Base-by-base conservation (phyloP, 176 grass and related monocot genomes). In the Eleusine indica region DNA sequence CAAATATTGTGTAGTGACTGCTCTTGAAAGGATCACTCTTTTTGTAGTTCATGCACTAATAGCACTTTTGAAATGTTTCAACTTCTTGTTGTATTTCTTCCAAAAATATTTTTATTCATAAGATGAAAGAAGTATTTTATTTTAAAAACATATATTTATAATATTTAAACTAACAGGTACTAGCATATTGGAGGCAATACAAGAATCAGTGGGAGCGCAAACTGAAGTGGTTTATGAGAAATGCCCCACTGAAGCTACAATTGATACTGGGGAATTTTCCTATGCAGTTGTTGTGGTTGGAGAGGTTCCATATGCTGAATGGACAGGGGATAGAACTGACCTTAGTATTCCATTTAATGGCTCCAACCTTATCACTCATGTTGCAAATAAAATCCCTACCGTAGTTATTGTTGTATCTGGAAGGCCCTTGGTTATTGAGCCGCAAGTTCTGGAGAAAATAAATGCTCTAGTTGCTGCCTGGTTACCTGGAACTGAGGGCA, bases 401-500 rank as follows among this genome's bases (percentile, higher is more conserved):
- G 41, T 93, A 78, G 86, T 98, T 48, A 56, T 95, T 66, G 73
- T 91, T 68, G 75, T 97, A 80, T 94, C 95, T 17, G 90, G 95
- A 21, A 90, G 95, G 68, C 92, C 95, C 30, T 91, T 98, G 88
- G 72, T 90, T 78, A 69, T 98, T 41, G 85, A 95, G 38, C 60
- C 87, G 18, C 80, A 84, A 46, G 48, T 95, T 64, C 72, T 94
- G 46, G 87, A 86, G 4, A 87, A 90, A 73, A 83, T 95, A 72
- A 79, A 93, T 48, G 93, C 87, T 69, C 75, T 98, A 19, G 91
- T 98, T 74, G 93, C 89, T 72, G 89, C 96, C 65, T 98, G 93
- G 91, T 40, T 95, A 42, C 93, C 91, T 14, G 96, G 93, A 80
- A 95, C 68, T 58, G 96, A 98, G 84, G 91, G 89, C 73, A 74